Conservation (phyloP, 805 yeast species). For the Ogataea methanolica region DNA sequence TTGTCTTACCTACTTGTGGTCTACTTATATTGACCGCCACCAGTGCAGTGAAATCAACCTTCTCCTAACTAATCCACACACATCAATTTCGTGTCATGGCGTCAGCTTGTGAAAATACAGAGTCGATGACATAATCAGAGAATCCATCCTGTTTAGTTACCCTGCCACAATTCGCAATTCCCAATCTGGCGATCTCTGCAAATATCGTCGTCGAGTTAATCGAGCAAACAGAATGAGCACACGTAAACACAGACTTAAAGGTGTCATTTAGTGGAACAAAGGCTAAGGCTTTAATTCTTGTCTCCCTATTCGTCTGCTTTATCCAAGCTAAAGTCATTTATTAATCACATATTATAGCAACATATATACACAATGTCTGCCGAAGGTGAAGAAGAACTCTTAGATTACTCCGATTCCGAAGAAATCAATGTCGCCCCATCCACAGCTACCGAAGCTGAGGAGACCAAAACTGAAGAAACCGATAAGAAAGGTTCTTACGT, state of each 20-base stretch:
- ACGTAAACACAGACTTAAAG: too few species aligned
- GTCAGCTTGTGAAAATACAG: neutral
- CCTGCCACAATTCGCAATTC: too few species aligned
- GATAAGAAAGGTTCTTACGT: constrained; percentile 96
- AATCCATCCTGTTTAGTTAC: neutral
- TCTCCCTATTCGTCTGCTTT: too few species aligned
- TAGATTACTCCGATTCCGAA: constrained; percentile 98
- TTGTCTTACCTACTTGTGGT: too few species aligned
- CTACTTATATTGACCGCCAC: too few species aligned
- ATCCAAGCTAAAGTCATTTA: neutral
- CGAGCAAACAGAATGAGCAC: too few species aligned
- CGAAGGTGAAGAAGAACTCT: constrained; percentile 98
- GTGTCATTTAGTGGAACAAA: too few species aligned
- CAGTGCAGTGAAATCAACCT: too few species aligned
- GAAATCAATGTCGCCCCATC: constrained; percentile 76
- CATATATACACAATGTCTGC: constrained; percentile 56
- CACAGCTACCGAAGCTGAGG: constrained; percentile 39
- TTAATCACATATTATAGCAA: neutral
- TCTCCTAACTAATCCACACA: too few species aligned
- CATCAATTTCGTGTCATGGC: neutral
- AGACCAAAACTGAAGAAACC: constrained; percentile 49
- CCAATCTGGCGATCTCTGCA: too few species aligned
- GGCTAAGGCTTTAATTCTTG: too few species aligned
- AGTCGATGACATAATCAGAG: neutral
- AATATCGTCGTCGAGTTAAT: neutral